Evolutionary conservation across 768 basidiomycete genomes (phyloP), one percentile per base, ranked within the genome.

Genomic region (Rubroboletus pulcherrimus): DNA sequence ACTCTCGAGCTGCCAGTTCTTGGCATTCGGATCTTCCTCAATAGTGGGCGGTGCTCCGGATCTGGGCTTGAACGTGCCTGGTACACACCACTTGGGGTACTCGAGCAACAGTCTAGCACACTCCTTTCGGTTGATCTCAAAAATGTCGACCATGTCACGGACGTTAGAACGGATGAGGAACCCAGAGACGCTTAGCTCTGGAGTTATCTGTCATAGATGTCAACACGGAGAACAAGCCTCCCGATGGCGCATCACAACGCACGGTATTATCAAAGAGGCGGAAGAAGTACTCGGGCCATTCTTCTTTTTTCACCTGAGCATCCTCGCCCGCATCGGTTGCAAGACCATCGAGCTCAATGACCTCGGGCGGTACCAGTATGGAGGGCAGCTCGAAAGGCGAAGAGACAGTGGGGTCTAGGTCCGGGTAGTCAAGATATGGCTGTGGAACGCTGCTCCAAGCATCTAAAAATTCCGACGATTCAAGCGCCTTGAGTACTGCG

Each of bases 101-200:
- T 93, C 88, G 43, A 97, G 79, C 7, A 98, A 77, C 8, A 98
- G 74, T 4, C 90, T 79, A 1, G 97, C 95, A 61, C 88, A 90
- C 64, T 99, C 97, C 70, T 96, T 97, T 52, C 97, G 84, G 70
- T 99, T 98, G 48, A 97, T 83, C 70, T 98, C 96, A 64, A 91
- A 98, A 15, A 98, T 88, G 54, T 92, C 84, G 40, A 97, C 72
- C 19, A 87, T 81, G 66, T 98, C 94, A 7, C 83, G 72, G 10
- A 97, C 70, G 24, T 84, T 77, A 11, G 86, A 80, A 26, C 89
- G 88, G 6, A 97, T 79, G 29, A 87, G 77, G 71, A 93, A 96
- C 4, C 94, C 94, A 9, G 82, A 74, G 0, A 89, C 82, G 4
- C 84, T 88, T 46, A 78, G 83, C 54, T 91, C 81, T 1, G 91